Evolutionary conservation across 2,329 filamentous ascomycete genomes (phyloP).

Genomic region (Pseudogymnoascus sp.): DNA sequence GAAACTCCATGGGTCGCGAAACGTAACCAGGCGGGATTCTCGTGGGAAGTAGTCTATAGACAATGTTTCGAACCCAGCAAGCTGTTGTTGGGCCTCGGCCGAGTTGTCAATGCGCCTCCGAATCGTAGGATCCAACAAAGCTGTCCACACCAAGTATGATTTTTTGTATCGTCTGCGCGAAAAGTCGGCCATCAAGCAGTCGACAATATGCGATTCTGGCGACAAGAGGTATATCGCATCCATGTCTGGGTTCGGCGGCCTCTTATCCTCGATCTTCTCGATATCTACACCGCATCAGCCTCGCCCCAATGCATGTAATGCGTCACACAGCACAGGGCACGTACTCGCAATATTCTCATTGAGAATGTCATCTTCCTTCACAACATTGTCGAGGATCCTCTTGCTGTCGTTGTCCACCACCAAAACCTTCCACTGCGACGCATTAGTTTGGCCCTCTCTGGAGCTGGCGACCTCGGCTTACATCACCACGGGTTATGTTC

Average conservation of each 20-base stretch:
- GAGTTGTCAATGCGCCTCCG: conserved; percentile 70
- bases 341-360: conserved; percentile 91
- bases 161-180: conserved; percentile 75
- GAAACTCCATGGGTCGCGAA: conserved; percentile 93
- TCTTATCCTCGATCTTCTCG: conserved; percentile 82
- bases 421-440: conserved; percentile 83
- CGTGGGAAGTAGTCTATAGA: conserved; percentile 85
- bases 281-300: conserved; percentile 56
- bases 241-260: conserved; percentile 78
- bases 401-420: conserved; percentile 78
- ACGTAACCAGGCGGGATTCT: conserved; percentile 86
- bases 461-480: conserved; percentile 37
- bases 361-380: conserved; percentile 94
- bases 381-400: conserved; percentile 81
- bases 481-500: conserved; percentile 72
- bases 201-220: conserved; percentile 78
- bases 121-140: conserved; percentile 61
- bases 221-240: conserved; percentile 92
- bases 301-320: conserved; percentile 14
- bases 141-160: conserved; percentile 78
- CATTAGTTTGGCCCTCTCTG: conserved; percentile 15
- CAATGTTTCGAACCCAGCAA: conserved; percentile 73
- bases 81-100: conserved; percentile 60
- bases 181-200: conserved; percentile 89
- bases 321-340: conserved; percentile 13